Evolutionary conservation across 2,329 filamentous ascomycete species (phyloP).

Genomic region (Monosporascus sp.): DNA sequence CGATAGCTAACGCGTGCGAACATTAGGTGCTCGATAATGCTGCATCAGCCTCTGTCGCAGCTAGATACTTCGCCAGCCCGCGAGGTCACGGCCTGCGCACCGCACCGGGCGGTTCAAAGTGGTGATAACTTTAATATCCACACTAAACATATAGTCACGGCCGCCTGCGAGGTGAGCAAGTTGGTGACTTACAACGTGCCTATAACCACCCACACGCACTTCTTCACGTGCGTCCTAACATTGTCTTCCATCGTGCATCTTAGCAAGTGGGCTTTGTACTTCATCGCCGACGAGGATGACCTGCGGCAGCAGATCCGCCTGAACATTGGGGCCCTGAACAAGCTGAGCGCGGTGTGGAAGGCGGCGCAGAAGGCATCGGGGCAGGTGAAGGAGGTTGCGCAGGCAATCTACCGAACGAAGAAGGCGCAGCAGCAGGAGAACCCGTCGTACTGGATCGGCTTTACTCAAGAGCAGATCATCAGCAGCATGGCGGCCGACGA

Average conservation of each 20-base stretch:
- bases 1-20: slow-evolving; percentile 2
- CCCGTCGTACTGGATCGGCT: slow-evolving; percentile 49
- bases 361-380: slow-evolving; percentile 63
- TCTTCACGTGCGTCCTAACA: slow-evolving; percentile 76
- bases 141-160: slow-evolving; percentile 73
- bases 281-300: slow-evolving; percentile 57
- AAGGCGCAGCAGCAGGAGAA: slow-evolving; percentile 49
- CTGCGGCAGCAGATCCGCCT: slow-evolving; percentile 71
- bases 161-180: slow-evolving; percentile 71
- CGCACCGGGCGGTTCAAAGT: slow-evolving; percentile 45
- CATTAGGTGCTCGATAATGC: slow-evolving; percentile 58
- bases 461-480: slow-evolving; percentile 50
- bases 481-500: slow-evolving; percentile 52
- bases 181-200: slow-evolving; percentile 69
- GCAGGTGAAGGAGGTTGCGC: slow-evolving; percentile 74
- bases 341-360: slow-evolving; percentile 65
- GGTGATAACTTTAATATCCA: slow-evolving; percentile 57
- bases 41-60: slow-evolving; percentile 75
- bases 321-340: slow-evolving; percentile 70
- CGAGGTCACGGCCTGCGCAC: slow-evolving; percentile 61
- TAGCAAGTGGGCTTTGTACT: slow-evolving; percentile 67
- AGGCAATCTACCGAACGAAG: slow-evolving; percentile 62
- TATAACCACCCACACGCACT: slow-evolving; percentile 70
- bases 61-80: slow-evolving; percentile 57
- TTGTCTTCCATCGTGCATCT: slow-evolving; percentile 77